Base-by-base conservation (phyloP, 768 basidiomycete genomes). In the Agrocybe praecox region DNA sequence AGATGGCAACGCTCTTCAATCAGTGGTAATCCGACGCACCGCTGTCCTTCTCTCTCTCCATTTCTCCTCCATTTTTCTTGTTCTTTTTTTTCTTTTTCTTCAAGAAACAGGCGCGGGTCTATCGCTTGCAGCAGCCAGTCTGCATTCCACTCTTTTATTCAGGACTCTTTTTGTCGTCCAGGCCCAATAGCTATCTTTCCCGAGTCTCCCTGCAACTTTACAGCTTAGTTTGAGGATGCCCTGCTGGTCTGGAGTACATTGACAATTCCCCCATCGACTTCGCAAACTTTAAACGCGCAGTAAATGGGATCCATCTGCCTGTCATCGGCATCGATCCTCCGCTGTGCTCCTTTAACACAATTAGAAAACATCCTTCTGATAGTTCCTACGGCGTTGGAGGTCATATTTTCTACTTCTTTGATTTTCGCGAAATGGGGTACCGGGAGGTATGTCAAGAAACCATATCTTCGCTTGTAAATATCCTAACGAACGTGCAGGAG, bases 261-360 rank as follows among this genome's bases (percentile, higher is more conserved):
- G 52, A 49, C 52, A 46, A 48, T 22, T 29, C 40, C 33, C 52
- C 52, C 46, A 50, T 42, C 52, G 56, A 52, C 46, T 52, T 34
- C 53, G 36, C 56, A 32, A 33, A 57, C 40, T 32, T 32, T 52
- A 2, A 23, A 23, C 53, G 58, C 47, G 46, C 56, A 59, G 62
- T 75, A 73, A 70, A 81, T 80, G 80, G 76, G 71, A 73, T 77
- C 80, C 56, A 73, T 84, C 65, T 93, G 90, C 72, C 75, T 92
- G 59, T 92, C 91, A 26, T 74, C 82, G 34, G 82, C 86, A 56
- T 72, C 87, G 40, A 88, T 84, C 60, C 82, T 93, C 60, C 90
- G 90, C 57, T 93, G 90, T 67, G 70, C 80, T 59, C 76, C 79
- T 44, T 77, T 88, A 55, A 73, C 77, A 50, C 64, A 56, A 47